These are phyloP conservation scores for Fomitopsis betulina DNA, from an alignment of 1,284 basidiomycete species.

Conservation along the genomic window DNA sequence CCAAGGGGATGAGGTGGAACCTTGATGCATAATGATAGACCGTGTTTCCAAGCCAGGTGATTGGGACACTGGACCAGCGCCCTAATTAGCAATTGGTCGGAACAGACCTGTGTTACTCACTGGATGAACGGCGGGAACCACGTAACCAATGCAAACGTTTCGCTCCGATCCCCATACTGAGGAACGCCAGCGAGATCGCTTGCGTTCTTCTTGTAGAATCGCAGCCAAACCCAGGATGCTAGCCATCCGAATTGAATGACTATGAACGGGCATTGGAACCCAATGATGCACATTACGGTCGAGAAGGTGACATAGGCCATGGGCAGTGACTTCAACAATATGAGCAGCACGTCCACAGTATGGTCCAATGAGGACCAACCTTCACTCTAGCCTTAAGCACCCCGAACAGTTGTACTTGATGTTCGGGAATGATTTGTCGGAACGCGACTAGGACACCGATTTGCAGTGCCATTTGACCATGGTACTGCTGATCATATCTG, in stretches of 20 bases:
- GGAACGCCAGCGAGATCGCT: conserved; percentile 53
- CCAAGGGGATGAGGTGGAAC: conserved; percentile 75
- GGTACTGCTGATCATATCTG: conserved; percentile 86
- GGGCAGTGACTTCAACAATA: conserved; percentile 66
- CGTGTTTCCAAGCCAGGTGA: conserved; percentile 65
- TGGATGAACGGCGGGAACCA: conserved; percentile 97
- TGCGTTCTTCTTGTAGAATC: conserved; percentile 89
- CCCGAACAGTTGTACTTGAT: conserved; percentile 92
- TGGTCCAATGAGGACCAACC: conserved; percentile 38
- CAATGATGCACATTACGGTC: conserved; percentile 83
- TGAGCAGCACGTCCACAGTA: conserved; percentile 1
- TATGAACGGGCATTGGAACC: conserved; percentile 92
- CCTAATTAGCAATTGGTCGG: background rate
- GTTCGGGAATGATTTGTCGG: conserved; percentile 96
- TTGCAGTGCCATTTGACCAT: conserved; percentile 92
- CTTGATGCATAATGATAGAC: conserved; percentile 70
- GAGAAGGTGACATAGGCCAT: conserved; percentile 93
- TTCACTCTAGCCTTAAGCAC: conserved; percentile 87
- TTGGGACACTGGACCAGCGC: conserved; percentile 43
- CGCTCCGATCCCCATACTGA: conserved; percentile 86
- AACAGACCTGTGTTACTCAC: conserved; percentile 51
- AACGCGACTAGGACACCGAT: conserved; percentile 91
- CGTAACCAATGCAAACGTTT: conserved; percentile 92
- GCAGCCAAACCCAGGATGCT: conserved; percentile 89
- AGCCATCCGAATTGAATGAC: conserved; percentile 99